Percentiles rank a stretch among this genome's conserved stretches.
These are phyloP conservation scores for Rhizopus arrhizus DNA, from an alignment of 371 early-diverging fungal species.

Conservation along the genomic window DNA sequence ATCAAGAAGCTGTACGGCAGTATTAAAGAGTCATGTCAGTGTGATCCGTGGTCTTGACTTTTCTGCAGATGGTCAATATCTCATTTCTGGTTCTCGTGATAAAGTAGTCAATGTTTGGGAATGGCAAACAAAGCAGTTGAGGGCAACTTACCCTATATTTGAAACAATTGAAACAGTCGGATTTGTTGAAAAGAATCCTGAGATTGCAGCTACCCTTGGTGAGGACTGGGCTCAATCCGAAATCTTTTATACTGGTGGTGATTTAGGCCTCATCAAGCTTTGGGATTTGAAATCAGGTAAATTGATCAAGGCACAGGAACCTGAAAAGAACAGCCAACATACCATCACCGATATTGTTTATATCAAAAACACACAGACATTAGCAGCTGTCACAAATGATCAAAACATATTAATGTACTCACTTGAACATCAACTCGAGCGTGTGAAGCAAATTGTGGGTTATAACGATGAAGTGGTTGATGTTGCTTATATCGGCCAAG, in stretches of 20 bases:
- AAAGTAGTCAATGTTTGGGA: slow-evolving; percentile 94
- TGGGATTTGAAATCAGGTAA: slow-evolving; percentile 74
- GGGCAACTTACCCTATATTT: slow-evolving; percentile 86
- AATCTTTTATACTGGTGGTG: slow-evolving; percentile 85
- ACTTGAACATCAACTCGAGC: slow-evolving; percentile 52
- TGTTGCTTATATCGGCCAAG: slow-evolving; percentile 73
- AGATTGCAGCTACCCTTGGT: slow-evolving; percentile 36
- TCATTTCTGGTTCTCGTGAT: slow-evolving; percentile 94
- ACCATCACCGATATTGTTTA: slow-evolving; percentile 72
- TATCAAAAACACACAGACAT: slow-evolving; percentile 51
- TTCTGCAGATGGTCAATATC: slow-evolving; percentile 66
- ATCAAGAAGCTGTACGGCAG: slow-evolving; percentile 69
- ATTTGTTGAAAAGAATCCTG: slow-evolving; percentile 51
- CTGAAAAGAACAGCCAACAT: slow-evolving; percentile 66
- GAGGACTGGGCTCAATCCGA: slow-evolving; percentile 47
- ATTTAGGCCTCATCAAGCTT: slow-evolving; percentile 70
- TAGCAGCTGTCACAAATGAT: slow-evolving; percentile 83
- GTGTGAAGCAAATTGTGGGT: slow-evolving; percentile 86
- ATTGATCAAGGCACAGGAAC: slow-evolving; percentile 59
- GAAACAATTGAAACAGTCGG: slow-evolving; percentile 81
- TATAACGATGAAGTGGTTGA: slow-evolving; percentile 96
- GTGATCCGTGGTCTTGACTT: slow-evolving; percentile 90
- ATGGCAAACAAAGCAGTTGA: slow-evolving; percentile 64
- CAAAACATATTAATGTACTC: slow-evolving; percentile 87
- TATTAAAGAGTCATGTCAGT: slow-evolving; percentile 85